A percentile compares a stretch with the other conserved stretches of the same genome.
These are phyloP conservation scores for Wickerhamiella allomyrinae DNA, from an alignment of 805 yeast species.

Conservation along the genomic window DNA sequence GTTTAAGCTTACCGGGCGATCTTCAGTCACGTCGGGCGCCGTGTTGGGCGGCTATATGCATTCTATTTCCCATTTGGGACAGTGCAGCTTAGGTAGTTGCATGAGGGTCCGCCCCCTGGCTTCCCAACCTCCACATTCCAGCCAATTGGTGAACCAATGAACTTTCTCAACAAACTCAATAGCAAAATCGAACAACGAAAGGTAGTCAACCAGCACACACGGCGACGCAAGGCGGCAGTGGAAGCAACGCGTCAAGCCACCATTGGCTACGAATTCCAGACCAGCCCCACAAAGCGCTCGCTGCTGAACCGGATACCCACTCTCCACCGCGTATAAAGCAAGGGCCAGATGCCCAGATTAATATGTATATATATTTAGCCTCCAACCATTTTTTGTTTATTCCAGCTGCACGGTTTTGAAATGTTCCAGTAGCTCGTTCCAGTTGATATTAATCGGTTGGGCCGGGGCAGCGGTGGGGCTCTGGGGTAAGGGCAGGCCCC, in stretches of 20 bases:
- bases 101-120: background rate
- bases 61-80: background rate
- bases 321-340: background rate
- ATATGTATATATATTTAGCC: background rate
- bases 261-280: slow-evolving; percentile 19
- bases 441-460: slow-evolving; percentile 20
- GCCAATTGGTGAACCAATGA: slow-evolving; percentile 7
- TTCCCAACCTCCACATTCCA: background rate
- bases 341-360: background rate
- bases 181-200: slow-evolving; percentile 19
- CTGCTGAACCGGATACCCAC: slow-evolving; percentile 8
- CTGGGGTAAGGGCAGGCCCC: slow-evolving; percentile 22
- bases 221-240: slow-evolving; percentile 17
- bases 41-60: too few species aligned
- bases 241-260: slow-evolving; percentile 15
- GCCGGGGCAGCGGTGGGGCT: slow-evolving; percentile 3
- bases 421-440: slow-evolving; percentile 33
- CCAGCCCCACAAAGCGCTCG: slow-evolving; percentile 10
- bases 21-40: too few species aligned
- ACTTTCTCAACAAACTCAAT: slow-evolving; percentile 13
- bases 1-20: too few species aligned
- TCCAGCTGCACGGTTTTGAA: slow-evolving; percentile 34
- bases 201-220: slow-evolving; percentile 18
- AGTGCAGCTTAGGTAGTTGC: background rate
- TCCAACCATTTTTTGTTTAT: background rate